These are phyloP conservation scores for Flaveria bidentis DNA, from an alignment of 129 eudicot species.

Conservation along the genomic window DNA sequence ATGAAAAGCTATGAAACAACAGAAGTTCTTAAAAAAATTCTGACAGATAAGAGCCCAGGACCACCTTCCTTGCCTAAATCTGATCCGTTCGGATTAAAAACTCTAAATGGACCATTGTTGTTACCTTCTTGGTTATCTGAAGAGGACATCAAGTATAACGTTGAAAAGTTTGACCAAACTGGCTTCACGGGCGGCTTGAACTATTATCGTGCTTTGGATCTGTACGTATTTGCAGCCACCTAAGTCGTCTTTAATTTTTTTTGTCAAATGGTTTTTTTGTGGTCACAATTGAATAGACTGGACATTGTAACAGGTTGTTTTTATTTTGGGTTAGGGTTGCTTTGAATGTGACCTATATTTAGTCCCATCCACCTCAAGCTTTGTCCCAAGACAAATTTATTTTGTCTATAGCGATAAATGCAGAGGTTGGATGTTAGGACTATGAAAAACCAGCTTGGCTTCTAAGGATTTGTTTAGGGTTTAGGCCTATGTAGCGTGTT, in stretches of 20 bases:
- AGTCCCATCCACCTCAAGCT: background rate
- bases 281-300: background rate
- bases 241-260: background rate
- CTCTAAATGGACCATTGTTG: conserved; percentile 7
- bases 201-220: conserved; percentile 38
- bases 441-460: background rate
- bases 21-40: conserved; percentile 63
- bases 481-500: no score
- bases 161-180: conserved; percentile 19
- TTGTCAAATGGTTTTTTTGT: background rate
- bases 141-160: conserved; percentile 20
- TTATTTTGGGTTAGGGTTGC: background rate
- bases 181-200: conserved; percentile 46
- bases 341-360: background rate
- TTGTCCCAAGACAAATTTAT: background rate
- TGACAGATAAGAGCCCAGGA: conserved; percentile 65
- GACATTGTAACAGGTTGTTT: conserved; percentile 3
- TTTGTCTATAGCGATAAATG: background rate
- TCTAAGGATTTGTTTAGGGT: background rate
- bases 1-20: conserved; percentile 54
- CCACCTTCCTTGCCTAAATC: conserved; percentile 65
- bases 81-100: conserved; percentile 53
- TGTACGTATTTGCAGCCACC: conserved; percentile 22
- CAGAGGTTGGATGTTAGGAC: conserved; percentile 19
- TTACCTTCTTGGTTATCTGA: conserved; percentile 27